Evolutionary conservation across 345 rosid species (phyloP).

Genomic region (Eucalyptus sideroxylon): DNA sequence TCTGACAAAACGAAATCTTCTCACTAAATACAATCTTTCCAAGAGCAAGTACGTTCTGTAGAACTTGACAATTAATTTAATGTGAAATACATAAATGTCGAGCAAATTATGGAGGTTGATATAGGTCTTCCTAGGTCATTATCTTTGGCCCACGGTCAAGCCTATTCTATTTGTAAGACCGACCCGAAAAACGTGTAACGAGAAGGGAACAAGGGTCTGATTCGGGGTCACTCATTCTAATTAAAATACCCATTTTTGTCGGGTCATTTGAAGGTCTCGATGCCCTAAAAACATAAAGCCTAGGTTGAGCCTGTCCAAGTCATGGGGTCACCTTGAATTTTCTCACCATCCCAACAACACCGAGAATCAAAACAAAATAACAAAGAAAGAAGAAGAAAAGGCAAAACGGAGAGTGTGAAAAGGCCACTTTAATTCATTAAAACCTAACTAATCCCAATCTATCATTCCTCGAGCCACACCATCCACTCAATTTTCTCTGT

Average conservation of each 20-base stretch:
- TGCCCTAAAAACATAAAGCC: background rate
- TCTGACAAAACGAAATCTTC: background rate
- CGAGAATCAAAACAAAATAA: background rate
- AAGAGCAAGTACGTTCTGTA: background rate
- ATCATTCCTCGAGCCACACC: constrained; percentile 64
- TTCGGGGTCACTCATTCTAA: background rate
- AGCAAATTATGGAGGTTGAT: background rate
- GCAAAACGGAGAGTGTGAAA: background rate
- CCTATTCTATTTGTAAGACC: background rate
- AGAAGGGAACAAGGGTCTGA: constrained; percentile 4
- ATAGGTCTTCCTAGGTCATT: background rate
- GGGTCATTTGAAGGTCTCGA: constrained; percentile 42
- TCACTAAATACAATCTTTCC: background rate
- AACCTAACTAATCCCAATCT: constrained; percentile 1
- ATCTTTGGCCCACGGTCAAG: background rate
- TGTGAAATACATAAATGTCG: background rate
- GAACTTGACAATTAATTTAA: background rate
- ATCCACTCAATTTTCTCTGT: background rate
- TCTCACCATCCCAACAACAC: background rate
- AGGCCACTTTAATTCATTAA: background rate
- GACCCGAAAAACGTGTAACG: constrained; percentile 12
- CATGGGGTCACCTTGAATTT: background rate
- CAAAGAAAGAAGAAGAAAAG: background rate
- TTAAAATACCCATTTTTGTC: background rate
- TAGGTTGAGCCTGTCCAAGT: background rate